These are phyloP conservation scores for Verbascum thapsus DNA, from an alignment of 257 asterid species.

Conservation along the genomic window DNA sequence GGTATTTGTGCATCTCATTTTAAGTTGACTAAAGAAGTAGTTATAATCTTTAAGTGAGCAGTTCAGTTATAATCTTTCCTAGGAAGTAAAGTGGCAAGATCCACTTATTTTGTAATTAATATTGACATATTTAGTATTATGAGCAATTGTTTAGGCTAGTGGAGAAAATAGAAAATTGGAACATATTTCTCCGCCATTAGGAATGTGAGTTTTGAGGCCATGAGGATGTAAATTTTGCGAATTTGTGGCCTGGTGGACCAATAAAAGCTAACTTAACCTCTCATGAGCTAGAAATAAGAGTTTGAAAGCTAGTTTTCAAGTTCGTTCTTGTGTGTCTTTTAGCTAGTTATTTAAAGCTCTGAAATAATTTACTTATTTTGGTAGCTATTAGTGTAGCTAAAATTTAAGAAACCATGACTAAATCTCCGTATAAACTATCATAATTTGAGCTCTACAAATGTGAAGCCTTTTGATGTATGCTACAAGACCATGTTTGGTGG, in stretches of 20 bases:
- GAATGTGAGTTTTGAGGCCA: too few species aligned
- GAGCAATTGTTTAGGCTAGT: neutral
- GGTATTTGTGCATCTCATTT: neutral
- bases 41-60: neutral
- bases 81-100: neutral
- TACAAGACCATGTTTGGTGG: neutral
- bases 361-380: neutral
- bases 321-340: too few species aligned
- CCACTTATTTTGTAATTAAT: neutral
- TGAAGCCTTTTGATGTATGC: neutral
- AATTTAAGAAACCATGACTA: neutral
- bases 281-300: too few species aligned
- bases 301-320: too few species aligned
- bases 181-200: too few species aligned
- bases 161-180: neutral
- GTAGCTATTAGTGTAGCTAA: neutral
- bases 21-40: constrained; percentile 3
- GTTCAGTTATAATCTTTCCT: neutral
- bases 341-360: neutral
- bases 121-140: neutral
- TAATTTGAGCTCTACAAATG: neutral
- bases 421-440: neutral
- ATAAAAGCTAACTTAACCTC: too few species aligned
- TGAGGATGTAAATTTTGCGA: too few species aligned
- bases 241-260: too few species aligned